Percentiles rank a stretch among this genome's conserved stretches.
Conservation (phyloP, 2,329 filamentous ascomycete genomes). For the Stagonosporopsis vannaccii region DNA sequence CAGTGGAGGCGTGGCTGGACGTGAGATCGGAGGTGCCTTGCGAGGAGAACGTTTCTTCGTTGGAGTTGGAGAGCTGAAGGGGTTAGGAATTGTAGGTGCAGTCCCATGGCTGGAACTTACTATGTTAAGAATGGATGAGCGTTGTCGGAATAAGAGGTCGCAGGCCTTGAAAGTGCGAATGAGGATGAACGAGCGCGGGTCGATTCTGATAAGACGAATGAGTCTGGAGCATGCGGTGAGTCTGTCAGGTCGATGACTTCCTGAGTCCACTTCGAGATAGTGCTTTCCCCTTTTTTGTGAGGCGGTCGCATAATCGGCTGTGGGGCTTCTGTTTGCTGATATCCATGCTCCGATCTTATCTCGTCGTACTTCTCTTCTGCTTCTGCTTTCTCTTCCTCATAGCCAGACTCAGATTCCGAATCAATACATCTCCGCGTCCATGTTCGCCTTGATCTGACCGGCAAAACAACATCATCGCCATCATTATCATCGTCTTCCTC, state of each 20-base stretch:
- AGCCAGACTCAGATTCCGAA: conserved; percentile 33
- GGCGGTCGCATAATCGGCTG: conserved; percentile 31
- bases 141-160: conserved; percentile 39
- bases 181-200: conserved; percentile 31
- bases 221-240: conserved; percentile 34
- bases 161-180: conserved; percentile 39
- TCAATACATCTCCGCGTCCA: conserved; percentile 26
- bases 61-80: conserved; percentile 41
- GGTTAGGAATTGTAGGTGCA: background rate
- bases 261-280: conserved; percentile 41
- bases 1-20: conserved; percentile 43
- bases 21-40: conserved; percentile 42
- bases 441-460: conserved; percentile 25
- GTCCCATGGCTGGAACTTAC: conserved; percentile 20
- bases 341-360: background rate
- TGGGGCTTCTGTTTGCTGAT: background rate
- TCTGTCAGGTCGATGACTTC: conserved; percentile 44
- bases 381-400: conserved; percentile 10
- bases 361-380: conserved; percentile 13
- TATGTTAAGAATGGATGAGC: conserved; percentile 42
- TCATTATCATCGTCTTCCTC: conserved; percentile 28
- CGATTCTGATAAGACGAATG: conserved; percentile 29
- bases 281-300: conserved; percentile 35
- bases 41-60: conserved; percentile 43
- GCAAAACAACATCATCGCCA: conserved; percentile 41